Base-by-base conservation (phyloP, 176 grass and related monocot genomes). In the Tuctoria greenei region DNA sequence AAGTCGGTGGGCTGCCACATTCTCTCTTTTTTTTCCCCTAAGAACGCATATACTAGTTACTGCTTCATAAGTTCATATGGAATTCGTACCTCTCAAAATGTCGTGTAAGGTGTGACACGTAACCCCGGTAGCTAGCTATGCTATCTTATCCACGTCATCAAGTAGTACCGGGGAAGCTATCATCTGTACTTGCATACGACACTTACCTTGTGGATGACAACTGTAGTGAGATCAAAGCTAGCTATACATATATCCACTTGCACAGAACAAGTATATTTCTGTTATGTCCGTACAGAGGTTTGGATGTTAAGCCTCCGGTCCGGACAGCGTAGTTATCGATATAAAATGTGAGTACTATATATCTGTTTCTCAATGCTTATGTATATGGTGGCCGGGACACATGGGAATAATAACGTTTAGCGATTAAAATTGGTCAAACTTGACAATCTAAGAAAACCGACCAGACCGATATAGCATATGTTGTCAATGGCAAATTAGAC, bases 81-180 rank as follows among this genome's bases (percentile, higher is more conserved):
- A 40, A 66, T 78, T 78, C 75, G 36, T 56, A 78, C 75, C 75
- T 40, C 35, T 47, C 21, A n/a, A 37, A 61, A 54, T 78, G 61
- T 41, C 75, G 61, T 78, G 75, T 55, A 39, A 52, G 20, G 45
- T 55, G 61, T 40, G 18, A 52, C 44, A 78, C 45, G 75, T 66
- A 78, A 66, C 46, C 45, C 43, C 27, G 8, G 34, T 17, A 20
- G 18, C 10, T 40, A 23, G 3, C 2, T 59, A 27, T 59, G 10
- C 57, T 4, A 73, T 58, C 51, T 41, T 59, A 17, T 73, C 51
- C 5, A 56, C 52, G 35, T 42, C 71, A 31, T 57, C 70, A 24
- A 38, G n/a, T n/a, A 56, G 12, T 21, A 42, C 24, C 12, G 16
- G 16, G 15, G 27, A 73, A 57, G 70, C n/a, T 73, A 13, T n/a